Evolutionary conservation across 2,329 filamentous ascomycete species (phyloP).

Genomic region (Cladosporium sp.): DNA sequence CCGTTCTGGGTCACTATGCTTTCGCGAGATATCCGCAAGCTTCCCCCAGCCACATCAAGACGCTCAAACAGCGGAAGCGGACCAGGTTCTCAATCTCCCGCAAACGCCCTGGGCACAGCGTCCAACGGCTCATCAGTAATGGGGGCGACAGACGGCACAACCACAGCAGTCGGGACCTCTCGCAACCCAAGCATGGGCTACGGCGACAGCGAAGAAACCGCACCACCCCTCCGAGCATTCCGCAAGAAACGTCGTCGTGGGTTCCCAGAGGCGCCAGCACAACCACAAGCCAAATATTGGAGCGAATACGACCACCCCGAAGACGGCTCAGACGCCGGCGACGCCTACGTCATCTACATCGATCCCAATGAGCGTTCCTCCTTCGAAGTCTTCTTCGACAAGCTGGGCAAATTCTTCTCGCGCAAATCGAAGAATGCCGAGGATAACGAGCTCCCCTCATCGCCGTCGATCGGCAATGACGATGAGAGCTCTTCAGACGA

Average conservation of each 20-base stretch:
- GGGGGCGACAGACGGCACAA: slow-evolving; percentile 30
- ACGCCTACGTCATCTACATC: slow-evolving; percentile 68
- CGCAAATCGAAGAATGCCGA: slow-evolving; percentile 25
- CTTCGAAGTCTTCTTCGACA: slow-evolving; percentile 58
- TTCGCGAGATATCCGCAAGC: slow-evolving; percentile 49
- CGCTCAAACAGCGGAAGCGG: slow-evolving; percentile 21
- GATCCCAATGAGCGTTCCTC: slow-evolving; percentile 66
- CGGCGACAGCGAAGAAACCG: slow-evolving; percentile 35
- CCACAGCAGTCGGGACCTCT: slow-evolving; percentile 29
- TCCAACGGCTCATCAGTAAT: slow-evolving; percentile 37
- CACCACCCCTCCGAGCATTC: slow-evolving; percentile 39
- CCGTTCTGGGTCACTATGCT: slow-evolving; percentile 49
- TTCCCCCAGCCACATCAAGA: slow-evolving; percentile 39
- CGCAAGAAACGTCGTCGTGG: slow-evolving; percentile 36
- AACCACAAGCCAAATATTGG: slow-evolving; percentile 58
- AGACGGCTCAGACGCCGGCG: slow-evolving; percentile 53
- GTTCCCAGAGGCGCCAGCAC: slow-evolving; percentile 22
- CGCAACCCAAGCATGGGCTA: slow-evolving; percentile 18
- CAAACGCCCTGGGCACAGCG: slow-evolving; percentile 26
- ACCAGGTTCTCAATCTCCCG: slow-evolving; percentile 19
- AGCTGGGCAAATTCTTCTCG: slow-evolving; percentile 38
- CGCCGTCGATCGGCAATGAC: slow-evolving; percentile 17
- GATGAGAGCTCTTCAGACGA: slow-evolving; percentile 30
- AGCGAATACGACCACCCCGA: slow-evolving; percentile 84
- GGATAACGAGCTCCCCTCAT: slow-evolving; percentile 20